Percentiles rank a stretch among this genome's conserved stretches.
phyloP scores from a whole-genome alignment of 164 flowering plant genomes.

The Taxillus chinensis region DNA sequence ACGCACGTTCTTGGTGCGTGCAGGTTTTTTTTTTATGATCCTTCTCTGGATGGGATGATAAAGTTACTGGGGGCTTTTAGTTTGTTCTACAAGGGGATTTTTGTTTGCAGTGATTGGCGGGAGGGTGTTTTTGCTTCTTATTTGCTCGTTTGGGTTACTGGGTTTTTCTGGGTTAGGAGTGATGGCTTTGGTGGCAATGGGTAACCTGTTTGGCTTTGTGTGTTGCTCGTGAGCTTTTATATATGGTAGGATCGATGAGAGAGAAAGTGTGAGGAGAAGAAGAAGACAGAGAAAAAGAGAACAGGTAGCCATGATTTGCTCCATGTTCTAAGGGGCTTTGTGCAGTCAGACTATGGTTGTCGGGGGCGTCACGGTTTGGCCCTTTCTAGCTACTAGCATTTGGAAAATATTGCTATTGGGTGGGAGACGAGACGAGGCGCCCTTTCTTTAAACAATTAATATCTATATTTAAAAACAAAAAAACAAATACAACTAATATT shows the following conservation, averaged over 20 bases:
- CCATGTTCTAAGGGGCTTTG: conserved; percentile 73
- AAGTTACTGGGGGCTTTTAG: no score
- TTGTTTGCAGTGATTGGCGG: conserved; percentile 16
- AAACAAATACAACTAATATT: no score
- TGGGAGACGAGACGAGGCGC: no score
- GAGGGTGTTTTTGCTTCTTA: not conserved
- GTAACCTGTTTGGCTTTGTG: not conserved
- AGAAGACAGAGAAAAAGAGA: conserved; percentile 8
- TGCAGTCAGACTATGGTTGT: conserved; percentile 32
- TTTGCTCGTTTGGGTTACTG: not conserved
- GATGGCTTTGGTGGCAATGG: conserved; percentile 7
- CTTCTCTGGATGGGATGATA: no score
- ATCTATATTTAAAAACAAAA: no score
- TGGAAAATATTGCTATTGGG: no score
- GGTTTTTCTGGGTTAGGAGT: not conserved
- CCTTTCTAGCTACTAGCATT: conserved; percentile 13
- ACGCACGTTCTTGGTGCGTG: no score
- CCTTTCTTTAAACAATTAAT: no score
- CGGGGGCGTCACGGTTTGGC: conserved; percentile 22
- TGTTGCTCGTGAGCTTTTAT: conserved; percentile 15
- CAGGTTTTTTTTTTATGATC: no score
- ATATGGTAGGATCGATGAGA: conserved; percentile 6
- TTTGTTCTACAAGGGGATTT: conserved; percentile 14
- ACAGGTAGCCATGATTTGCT: conserved; percentile 37
- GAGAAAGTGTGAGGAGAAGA: conserved; percentile 7